Conservation (phyloP, 352 stramenopile species). For the Globisporangium canariense region DNA sequence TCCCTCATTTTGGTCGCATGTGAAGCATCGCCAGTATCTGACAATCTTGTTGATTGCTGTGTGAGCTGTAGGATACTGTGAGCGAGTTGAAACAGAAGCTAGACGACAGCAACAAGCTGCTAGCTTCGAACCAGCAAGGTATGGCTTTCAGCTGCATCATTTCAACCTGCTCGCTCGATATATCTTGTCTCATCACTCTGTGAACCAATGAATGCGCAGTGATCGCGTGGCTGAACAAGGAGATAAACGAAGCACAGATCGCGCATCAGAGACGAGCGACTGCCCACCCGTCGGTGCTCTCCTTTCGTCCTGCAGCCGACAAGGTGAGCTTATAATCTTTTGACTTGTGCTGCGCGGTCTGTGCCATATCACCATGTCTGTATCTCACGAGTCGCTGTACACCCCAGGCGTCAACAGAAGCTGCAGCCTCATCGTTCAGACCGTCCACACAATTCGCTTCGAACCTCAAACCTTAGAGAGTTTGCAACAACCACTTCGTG, state of each 20-base stretch:
- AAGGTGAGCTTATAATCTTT: slow-evolving; percentile 23
- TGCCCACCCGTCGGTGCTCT: slow-evolving; percentile 66
- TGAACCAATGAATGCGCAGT: slow-evolving; percentile 31
- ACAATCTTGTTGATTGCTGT: background rate
- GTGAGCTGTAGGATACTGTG: slow-evolving; percentile 38
- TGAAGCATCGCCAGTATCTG: background rate
- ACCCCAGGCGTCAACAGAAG: slow-evolving; percentile 2
- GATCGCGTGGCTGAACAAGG: slow-evolving; percentile 90
- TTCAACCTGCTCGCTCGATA: background rate
- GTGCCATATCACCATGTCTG: background rate
- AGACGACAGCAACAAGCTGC: slow-evolving; percentile 84
- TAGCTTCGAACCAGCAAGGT: slow-evolving; percentile 90
- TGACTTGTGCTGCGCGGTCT: too few relatives aligned
- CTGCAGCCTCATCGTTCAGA: slow-evolving; percentile 4
- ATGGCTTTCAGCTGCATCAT: background rate
- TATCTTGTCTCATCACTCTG: background rate
- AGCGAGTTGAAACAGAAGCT: slow-evolving; percentile 80
- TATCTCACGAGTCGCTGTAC: background rate
- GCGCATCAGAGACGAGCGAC: slow-evolving; percentile 56
- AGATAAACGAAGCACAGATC: slow-evolving; percentile 89
- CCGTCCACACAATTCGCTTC: slow-evolving; percentile 11
- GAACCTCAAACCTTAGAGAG: slow-evolving; percentile 18
- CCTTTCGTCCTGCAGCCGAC: slow-evolving; percentile 46
- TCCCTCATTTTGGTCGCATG: background rate
- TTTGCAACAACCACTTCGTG: background rate